Percentiles rank a stretch among this genome's conserved stretches.
phyloP scores from a whole-genome alignment of 1,284 basidiomycete genomes.

The Irpex sp. region DNA sequence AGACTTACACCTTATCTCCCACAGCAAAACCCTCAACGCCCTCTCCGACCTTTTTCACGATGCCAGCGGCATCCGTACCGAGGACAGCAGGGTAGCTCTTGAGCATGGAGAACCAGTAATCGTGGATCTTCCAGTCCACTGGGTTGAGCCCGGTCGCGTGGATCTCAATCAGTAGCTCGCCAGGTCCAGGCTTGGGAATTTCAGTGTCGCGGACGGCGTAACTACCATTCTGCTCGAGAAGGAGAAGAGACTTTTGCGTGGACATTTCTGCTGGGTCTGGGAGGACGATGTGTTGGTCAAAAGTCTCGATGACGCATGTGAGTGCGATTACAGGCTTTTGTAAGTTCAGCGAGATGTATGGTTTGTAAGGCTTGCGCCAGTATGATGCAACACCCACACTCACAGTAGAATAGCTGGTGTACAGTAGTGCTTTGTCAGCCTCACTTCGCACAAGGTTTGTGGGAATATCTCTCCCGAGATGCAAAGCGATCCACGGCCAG shows the following conservation, averaged over 20 bases:
- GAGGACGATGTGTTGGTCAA: neutral
- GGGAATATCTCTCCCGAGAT: no score
- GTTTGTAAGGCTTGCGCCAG: no score
- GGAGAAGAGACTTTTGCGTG: conserved; percentile 8
- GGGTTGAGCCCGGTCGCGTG: conserved; percentile 10
- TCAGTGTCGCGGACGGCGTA: conserved; percentile 3
- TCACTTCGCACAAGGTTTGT: no score
- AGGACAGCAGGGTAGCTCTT: conserved; percentile 38
- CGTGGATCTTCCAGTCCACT: conserved; percentile 27
- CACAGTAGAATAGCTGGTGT: no score
- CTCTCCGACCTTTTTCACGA: conserved; percentile 49
- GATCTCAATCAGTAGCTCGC: conserved; percentile 11
- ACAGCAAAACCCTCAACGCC: conserved; percentile 45
- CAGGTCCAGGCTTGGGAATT: conserved; percentile 3
- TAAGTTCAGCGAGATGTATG: no score
- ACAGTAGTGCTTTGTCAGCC: no score
- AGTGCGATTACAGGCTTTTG: no score
- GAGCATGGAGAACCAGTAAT: conserved; percentile 21
- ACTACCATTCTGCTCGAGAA: conserved; percentile 1
- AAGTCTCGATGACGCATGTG: neutral
- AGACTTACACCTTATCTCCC: conserved; percentile 53
- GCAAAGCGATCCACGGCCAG: no score
- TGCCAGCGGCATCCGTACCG: conserved; percentile 55
- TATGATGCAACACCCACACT: no score
- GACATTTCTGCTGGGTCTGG: neutral